A percentile compares a stretch with the other conserved stretches of the same genome.
Conservation (phyloP, 2,329 filamentous ascomycete genomes). For the Neonectria neomacrospora region DNA sequence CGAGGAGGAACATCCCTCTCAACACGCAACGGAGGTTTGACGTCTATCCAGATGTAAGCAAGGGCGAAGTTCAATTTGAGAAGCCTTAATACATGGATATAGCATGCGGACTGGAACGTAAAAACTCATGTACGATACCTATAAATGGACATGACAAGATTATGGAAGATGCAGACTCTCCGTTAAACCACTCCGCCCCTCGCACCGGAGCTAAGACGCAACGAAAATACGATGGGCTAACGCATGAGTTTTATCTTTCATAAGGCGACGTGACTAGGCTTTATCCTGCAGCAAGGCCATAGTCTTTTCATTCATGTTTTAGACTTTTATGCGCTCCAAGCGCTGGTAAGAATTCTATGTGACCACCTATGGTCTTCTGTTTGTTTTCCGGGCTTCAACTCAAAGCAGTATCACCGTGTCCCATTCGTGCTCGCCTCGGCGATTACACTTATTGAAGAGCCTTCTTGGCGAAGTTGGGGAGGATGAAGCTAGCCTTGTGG, state of each 20-base stretch:
- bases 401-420: slow-evolving; percentile 35
- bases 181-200: background rate
- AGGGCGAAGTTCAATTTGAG: slow-evolving; percentile 59
- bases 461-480: slow-evolving; percentile 94
- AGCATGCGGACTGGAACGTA: background rate
- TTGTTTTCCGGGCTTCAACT: slow-evolving; percentile 37
- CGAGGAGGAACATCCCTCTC: slow-evolving; percentile 85
- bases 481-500: slow-evolving; percentile 91
- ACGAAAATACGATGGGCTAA: background rate
- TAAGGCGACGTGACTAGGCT: slow-evolving; percentile 29
- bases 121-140: background rate
- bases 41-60: slow-evolving; percentile 90
- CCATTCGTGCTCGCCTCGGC: background rate
- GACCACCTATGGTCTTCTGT: slow-evolving; percentile 32
- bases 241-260: slow-evolving; percentile 27
- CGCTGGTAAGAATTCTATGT: slow-evolving; percentile 31
- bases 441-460: slow-evolving; percentile 63
- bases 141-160: background rate
- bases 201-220: background rate
- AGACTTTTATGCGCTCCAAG: slow-evolving; percentile 4
- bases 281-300: slow-evolving; percentile 32
- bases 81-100: slow-evolving; percentile 37
- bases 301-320: slow-evolving; percentile 29
- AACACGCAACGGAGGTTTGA: slow-evolving; percentile 90
- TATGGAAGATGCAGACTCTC: background rate